phyloP scores from a whole-genome alignment of 768 basidiomycete species.

The Hemileccinum impolitum region DNA sequence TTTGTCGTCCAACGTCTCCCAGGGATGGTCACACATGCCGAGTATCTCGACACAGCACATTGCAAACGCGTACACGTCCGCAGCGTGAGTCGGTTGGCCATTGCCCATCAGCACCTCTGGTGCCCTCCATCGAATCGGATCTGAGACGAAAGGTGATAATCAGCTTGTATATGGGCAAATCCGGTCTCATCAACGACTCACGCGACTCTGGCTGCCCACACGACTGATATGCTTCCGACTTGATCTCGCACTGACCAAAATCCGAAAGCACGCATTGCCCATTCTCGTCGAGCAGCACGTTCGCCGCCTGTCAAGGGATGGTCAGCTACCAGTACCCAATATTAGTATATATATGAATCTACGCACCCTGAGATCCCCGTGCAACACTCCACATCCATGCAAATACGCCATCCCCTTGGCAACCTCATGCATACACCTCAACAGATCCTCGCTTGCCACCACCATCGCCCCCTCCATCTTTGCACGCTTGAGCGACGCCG shows the following conservation, averaged over 20 bases:
- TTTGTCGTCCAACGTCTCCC: slow-evolving; percentile 49
- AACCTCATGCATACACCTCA: slow-evolving; percentile 68
- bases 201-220: slow-evolving; percentile 49
- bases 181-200: slow-evolving; percentile 20
- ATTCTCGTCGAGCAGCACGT: slow-evolving; percentile 70
- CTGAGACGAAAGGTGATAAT: slow-evolving; percentile 37
- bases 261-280: slow-evolving; percentile 72
- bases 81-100: slow-evolving; percentile 45
- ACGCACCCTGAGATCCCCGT: slow-evolving; percentile 78
- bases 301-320: slow-evolving; percentile 49
- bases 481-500: slow-evolving; percentile 48
- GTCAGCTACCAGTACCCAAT: background rate
- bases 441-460: slow-evolving; percentile 33
- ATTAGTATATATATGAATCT: background rate
- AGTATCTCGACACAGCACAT: slow-evolving; percentile 65
- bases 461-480: background rate
- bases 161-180: background rate
- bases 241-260: slow-evolving; percentile 82
- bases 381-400: slow-evolving; percentile 63
- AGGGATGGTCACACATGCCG: slow-evolving; percentile 59
- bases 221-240: slow-evolving; percentile 61
- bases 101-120: slow-evolving; percentile 60
- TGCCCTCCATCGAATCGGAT: slow-evolving; percentile 67
- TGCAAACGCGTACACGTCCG: slow-evolving; percentile 69
- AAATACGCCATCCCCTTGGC: slow-evolving; percentile 81